Base-by-base conservation (phyloP, 1,139 yeast species). In the Nematodospora anomalae region DNA sequence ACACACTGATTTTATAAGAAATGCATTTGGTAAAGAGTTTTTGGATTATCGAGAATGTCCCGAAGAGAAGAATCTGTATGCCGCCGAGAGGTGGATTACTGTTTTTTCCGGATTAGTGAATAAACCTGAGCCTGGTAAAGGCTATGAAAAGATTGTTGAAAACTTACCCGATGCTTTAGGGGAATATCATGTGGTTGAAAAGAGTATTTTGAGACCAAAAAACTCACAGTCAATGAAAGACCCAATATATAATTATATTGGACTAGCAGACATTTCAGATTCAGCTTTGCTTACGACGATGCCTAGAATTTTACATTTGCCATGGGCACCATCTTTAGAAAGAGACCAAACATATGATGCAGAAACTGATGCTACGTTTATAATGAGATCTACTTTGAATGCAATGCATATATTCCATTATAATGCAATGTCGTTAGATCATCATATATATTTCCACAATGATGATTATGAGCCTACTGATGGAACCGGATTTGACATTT, bases 341-440 rank as follows among this genome's bases (percentile, higher is more conserved):
- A 57, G 63, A 6, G 52, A 51, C 20, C 57, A 58, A 30, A 67
- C 60, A 7, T 65, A 51, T 26, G 74, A 70, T 43, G 56, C 53
- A 13, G 48, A 44, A 10, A 53, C 53, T 30, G 71, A 67, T 43
- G 73, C 74, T 0, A 47, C 60, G 16, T 29, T 43, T 14, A 47
- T 67, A 40, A 51, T 70, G 57, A 42, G 55, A n/a, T 39, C 47
- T 4, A 60, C 74, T 7, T 50, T 70, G 33, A 71, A 71, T 42
- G 60, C 62, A 5, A 43, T 68, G 30, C 76, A 71, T 40, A 36
- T 70, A 10, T 67, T 59, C 46, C 76, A 71, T 46, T 71, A 70
- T 51, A 65, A 66, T 41, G 76, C 76, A 22, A 70, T 71, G 75
- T 67, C 74, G 3, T 51, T 71, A 26, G 76, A 70, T 44, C 76